These are phyloP conservation scores for Aspergillus nidulans DNA, from an alignment of 495 filamentous ascomycete species.

Conservation along the genomic window DNA sequence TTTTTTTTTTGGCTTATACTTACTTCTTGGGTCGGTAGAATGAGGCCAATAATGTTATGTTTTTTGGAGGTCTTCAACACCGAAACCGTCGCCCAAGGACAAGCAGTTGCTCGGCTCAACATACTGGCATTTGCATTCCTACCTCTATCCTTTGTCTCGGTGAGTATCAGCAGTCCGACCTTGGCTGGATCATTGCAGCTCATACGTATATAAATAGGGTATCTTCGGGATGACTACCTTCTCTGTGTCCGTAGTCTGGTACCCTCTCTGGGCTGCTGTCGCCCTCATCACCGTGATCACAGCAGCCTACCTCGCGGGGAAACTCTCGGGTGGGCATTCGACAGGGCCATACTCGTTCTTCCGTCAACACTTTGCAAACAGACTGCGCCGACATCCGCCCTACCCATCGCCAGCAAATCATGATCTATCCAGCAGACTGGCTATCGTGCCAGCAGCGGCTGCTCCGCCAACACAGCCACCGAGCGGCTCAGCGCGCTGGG, in stretches of 20 bases:
- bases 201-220: background rate
- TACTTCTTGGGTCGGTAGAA: no score
- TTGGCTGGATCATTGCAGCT: no score
- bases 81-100: background rate
- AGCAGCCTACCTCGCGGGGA: background rate
- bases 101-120: background rate
- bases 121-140: background rate
- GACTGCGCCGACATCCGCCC: background rate
- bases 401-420: background rate
- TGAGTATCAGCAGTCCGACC: background rate
- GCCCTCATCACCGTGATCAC: background rate
- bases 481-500: background rate
- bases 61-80: background rate
- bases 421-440: background rate
- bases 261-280: background rate
- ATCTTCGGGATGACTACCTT: background rate
- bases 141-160: background rate
- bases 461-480: background rate
- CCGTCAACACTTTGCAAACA: background rate
- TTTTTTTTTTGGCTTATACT: no score
- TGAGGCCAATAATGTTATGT: no score
- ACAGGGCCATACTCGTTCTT: background rate
- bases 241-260: background rate
- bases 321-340: background rate
- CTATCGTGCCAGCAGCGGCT: background rate